Evolutionary conservation across 139 green algal species (phyloP), one percentile per base, ranked within the genome.

Genomic region (Chlamydomonas sp.): DNA sequence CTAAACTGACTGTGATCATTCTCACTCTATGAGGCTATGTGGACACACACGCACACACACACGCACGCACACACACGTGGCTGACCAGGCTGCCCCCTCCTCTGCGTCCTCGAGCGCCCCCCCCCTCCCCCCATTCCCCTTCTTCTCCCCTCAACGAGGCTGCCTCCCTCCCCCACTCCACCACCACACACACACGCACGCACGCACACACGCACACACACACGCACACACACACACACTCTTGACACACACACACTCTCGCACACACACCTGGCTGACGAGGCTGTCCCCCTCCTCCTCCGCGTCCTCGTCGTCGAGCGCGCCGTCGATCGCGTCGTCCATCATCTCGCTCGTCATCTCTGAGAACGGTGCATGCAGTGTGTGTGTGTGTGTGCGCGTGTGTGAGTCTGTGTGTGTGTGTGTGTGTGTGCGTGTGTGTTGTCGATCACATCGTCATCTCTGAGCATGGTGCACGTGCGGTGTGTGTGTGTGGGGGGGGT

Each of bases 291-390:
- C 84, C 64, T 94, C 88, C 1, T 82, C 85, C 65, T 92, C 86
- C 29, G 70, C 63, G 16, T 82, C 81, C 1, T 90, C 88, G 2
- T 73, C 68, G 58, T 90, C 88, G 54, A 93, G 61, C 2, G 80
- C 84, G 35, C 39, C 69, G 48, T 93, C 87, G 1, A 93, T 22
- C 2, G 87, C 75, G 30, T 85, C 79, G 1, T 81, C 85, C 76
- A 93, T 85, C 79, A 93, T 84, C 67, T 92, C 84, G 6, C 54
- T 35, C 2, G 76, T 74, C 82, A 87, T 83, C 35, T 89, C 85
- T 54, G 43, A 13, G 20, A 54, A 54, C 16, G 43, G 43, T 13
- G 16, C 13, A 54, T 13, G 43, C 43, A 54, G 43, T 54, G 43
- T 54, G 13, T 54, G 43, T 13, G 13, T 20, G 13, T 20, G 20